phyloP scores from a whole-genome alignment of 441 rosid species.

The Erysimum cheiri region DNA sequence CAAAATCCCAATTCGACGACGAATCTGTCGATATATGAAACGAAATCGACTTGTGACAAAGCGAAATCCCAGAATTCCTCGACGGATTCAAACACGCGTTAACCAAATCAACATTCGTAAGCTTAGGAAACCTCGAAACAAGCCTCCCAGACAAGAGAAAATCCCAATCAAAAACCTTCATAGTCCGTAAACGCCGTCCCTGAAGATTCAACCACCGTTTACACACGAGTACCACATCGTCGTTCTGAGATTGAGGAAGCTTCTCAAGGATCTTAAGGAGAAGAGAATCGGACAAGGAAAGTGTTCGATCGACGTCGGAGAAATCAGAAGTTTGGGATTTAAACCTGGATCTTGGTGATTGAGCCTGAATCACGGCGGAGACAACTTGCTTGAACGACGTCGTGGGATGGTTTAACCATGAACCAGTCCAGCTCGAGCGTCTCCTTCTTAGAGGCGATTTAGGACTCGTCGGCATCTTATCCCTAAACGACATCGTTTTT shows the following conservation, averaged over 20 bases:
- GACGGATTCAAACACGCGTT: slow-evolving; percentile 34
- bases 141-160: slow-evolving; percentile 44
- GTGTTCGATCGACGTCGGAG: slow-evolving; percentile 37
- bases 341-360: slow-evolving; percentile 35
- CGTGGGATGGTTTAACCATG: slow-evolving; percentile 37
- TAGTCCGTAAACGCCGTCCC: slow-evolving; percentile 24
- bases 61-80: slow-evolving; percentile 47
- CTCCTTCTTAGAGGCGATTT: slow-evolving; percentile 43
- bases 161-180: slow-evolving; percentile 40
- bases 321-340: slow-evolving; percentile 19
- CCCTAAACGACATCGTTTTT: slow-evolving; percentile 37
- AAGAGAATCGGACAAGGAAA: slow-evolving; percentile 38
- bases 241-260: slow-evolving; percentile 36
- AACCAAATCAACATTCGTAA: slow-evolving; percentile 29
- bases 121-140: slow-evolving; percentile 43
- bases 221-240: slow-evolving; percentile 33
- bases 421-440: slow-evolving; percentile 42
- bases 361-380: slow-evolving; percentile 34
- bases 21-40: slow-evolving; percentile 49
- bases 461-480: slow-evolving; percentile 43
- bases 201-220: slow-evolving; percentile 45
- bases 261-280: slow-evolving; percentile 44
- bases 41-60: slow-evolving; percentile 52
- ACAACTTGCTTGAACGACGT: slow-evolving; percentile 38
- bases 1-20: slow-evolving; percentile 46